Evolutionary conservation across 1,139 yeast genomes (phyloP).

Genomic region (Kodamaea ohmeri): DNA sequence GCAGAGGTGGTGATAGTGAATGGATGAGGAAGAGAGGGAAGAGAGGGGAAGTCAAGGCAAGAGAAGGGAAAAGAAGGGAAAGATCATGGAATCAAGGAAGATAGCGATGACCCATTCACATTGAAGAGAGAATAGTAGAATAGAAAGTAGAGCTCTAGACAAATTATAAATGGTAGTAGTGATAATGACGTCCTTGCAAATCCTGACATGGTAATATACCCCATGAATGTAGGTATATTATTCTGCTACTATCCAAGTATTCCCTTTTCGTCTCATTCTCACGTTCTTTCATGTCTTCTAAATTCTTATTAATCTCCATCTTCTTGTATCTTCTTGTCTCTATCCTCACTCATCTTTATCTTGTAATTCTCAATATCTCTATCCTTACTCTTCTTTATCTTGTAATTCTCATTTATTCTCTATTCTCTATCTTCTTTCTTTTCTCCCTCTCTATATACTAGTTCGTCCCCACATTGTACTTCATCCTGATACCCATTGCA

Average conservation of each 20-base stretch:
- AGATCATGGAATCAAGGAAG: neutral
- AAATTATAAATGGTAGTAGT: too few species aligned
- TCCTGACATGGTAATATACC: too few species aligned
- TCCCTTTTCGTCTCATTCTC: too few species aligned
- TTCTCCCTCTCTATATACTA: neutral
- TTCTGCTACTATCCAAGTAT: too few species aligned
- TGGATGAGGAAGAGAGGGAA: neutral
- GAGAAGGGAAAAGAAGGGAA: neutral
- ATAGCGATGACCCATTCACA: too few species aligned
- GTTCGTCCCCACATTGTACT: conserved; percentile 56
- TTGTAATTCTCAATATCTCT: neutral
- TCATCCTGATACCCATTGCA: conserved; percentile 97
- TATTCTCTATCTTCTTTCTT: neutral
- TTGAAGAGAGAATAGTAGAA: too few species aligned
- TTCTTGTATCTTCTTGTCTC: too few species aligned
- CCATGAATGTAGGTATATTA: too few species aligned
- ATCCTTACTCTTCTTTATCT: neutral
- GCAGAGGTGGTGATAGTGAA: conserved; percentile 11
- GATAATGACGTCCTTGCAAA: too few species aligned
- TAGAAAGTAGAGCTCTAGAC: too few species aligned
- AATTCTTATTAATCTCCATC: too few species aligned
- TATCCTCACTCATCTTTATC: neutral
- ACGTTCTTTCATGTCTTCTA: too few species aligned
- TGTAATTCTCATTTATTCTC: neutral
- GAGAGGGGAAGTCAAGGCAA: neutral